A percentile compares a stretch with the other conserved stretches of the same genome.
Conservation (phyloP, 2,329 filamentous ascomycete genomes). For the Neurospora sp. region DNA sequence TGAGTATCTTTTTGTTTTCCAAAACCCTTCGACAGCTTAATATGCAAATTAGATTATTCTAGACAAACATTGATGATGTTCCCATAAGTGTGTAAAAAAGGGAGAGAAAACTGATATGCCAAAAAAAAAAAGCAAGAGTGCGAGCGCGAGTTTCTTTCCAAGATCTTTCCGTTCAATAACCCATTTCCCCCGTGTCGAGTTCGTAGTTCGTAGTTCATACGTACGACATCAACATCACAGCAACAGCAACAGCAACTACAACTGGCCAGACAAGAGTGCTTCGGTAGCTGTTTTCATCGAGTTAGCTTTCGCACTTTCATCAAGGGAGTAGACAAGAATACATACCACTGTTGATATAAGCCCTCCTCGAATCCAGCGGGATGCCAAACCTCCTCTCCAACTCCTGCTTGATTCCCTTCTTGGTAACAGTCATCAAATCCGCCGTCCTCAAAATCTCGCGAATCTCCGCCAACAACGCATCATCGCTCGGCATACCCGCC, state of each 20-base stretch:
- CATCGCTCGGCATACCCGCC: conserved; percentile 71
- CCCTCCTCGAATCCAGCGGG: conserved; percentile 74
- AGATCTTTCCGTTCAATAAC: background rate
- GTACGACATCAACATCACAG: conserved; percentile 3
- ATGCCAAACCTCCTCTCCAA: conserved; percentile 85
- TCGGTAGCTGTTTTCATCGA: conserved; percentile 53
- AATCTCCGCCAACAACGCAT: conserved; percentile 86
- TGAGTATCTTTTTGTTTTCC: background rate
- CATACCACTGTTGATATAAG: conserved; percentile 90
- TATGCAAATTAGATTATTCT: background rate
- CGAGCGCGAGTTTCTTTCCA: background rate
- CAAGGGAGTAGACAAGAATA: conserved; percentile 15
- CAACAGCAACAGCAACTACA: conserved; percentile 35
- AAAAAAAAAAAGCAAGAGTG: background rate
- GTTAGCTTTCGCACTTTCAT: conserved; percentile 18
- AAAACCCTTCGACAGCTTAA: background rate
- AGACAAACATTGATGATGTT: background rate
- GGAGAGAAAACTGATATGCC: background rate
- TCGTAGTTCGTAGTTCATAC: background rate
- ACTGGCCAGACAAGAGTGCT: conserved; percentile 66
- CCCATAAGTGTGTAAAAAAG: background rate
- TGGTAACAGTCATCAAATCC: conserved; percentile 95
- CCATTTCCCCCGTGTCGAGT: background rate
- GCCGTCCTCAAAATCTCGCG: conserved; percentile 84
- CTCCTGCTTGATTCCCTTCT: conserved; percentile 95